These are phyloP conservation scores for Suhomyces sp. DNA, from an alignment of 805 yeast species.

Conservation along the genomic window DNA sequence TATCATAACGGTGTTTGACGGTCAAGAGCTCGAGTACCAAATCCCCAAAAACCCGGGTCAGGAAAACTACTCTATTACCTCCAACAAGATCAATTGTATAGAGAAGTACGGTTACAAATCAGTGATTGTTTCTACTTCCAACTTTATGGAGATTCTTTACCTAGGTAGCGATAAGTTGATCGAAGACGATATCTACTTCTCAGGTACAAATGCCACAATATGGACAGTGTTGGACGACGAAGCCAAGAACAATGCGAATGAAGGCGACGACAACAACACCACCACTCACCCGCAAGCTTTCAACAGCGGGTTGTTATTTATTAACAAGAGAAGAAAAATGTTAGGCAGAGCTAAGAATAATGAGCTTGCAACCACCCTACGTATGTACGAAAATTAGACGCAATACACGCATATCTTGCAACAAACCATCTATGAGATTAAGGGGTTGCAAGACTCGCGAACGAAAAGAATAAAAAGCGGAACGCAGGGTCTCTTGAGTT, in stretches of 20 bases:
- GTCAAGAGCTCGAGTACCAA: constrained; percentile 57
- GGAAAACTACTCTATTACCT: constrained; percentile 37
- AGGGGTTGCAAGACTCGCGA: no score
- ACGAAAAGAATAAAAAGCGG: no score
- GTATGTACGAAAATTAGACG: neutral
- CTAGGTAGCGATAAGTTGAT: constrained; percentile 73
- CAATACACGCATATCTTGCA: no score
- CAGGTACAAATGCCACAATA: constrained; percentile 33
- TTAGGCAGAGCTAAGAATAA: constrained; percentile 9
- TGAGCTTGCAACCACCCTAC: neutral
- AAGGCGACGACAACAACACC: constrained; percentile 10
- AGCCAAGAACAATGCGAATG: constrained; percentile 6
- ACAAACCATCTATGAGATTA: no score
- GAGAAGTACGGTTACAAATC: constrained; percentile 75
- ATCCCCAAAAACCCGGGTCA: constrained; percentile 46
- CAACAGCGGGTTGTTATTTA: constrained; percentile 49
- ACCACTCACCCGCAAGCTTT: constrained; percentile 13
- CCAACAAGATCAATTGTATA: constrained; percentile 59
- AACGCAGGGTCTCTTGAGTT: no score
- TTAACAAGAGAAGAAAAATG: constrained; percentile 46
- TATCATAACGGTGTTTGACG: constrained; percentile 63
- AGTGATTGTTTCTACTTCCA: constrained; percentile 72
- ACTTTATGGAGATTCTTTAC: constrained; percentile 66
- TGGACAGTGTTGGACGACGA: constrained; percentile 20
- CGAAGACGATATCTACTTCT: constrained; percentile 53